phyloP scores from a whole-genome alignment of 805 yeast genomes.

The Gaillardinia entomophila region DNA sequence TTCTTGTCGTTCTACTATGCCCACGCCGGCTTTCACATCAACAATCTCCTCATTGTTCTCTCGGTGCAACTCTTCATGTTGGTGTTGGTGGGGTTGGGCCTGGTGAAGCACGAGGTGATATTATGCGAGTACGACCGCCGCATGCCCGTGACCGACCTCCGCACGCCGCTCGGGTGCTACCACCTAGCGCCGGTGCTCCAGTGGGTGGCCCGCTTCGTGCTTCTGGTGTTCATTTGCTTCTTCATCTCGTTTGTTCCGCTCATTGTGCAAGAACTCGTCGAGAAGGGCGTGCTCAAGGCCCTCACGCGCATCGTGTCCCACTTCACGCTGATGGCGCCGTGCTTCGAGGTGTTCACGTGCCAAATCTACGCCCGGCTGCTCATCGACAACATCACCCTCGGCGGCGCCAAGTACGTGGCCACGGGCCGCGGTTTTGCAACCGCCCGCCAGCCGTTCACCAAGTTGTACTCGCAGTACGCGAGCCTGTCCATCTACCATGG shows the following conservation, averaged over 20 bases:
- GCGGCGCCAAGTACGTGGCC: constrained; percentile 88
- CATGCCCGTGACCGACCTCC: constrained; percentile 64
- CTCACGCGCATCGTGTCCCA: constrained; percentile 66
- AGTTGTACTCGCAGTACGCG: constrained; percentile 72
- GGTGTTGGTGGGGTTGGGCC: constrained; percentile 71
- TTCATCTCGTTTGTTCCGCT: constrained; percentile 88
- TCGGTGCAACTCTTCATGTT: constrained; percentile 87
- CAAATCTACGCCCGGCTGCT: constrained; percentile 84
- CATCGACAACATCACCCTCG: constrained; percentile 70
- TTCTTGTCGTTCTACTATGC: constrained; percentile 93
- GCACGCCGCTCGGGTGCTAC: constrained; percentile 78
- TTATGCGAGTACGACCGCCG: constrained; percentile 51
- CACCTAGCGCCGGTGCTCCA: constrained; percentile 78
- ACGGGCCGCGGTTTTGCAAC: constrained; percentile 96
- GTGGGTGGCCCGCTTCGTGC: constrained; percentile 85
- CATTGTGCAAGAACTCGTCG: constrained; percentile 80
- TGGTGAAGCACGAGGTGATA: constrained; percentile 68
- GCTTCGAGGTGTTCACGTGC: constrained; percentile 93
- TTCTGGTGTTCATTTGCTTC: constrained; percentile 88
- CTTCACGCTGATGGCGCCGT: constrained; percentile 75
- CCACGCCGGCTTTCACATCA: constrained; percentile 93
- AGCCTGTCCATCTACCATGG: constrained; percentile 76
- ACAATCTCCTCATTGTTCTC: constrained; percentile 79
- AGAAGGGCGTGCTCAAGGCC: constrained; percentile 79
- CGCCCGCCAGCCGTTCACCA: constrained; percentile 65